These are phyloP conservation scores for Musa beccarii DNA, from an alignment of 176 grass and related monocot species.

Conservation along the genomic window DNA sequence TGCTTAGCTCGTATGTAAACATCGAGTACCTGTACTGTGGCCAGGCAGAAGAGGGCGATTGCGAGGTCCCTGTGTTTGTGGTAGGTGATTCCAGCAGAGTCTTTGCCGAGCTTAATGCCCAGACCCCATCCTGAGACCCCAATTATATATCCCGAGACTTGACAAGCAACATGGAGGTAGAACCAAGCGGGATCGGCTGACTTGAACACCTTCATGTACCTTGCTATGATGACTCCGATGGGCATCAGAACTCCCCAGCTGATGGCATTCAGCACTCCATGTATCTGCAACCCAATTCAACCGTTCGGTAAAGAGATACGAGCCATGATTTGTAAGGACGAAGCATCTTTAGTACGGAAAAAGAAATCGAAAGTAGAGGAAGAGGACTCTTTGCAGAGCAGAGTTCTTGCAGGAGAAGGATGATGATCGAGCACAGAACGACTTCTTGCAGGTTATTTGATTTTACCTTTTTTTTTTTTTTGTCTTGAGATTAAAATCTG, in stretches of 20 bases:
- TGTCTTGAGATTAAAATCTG: no score
- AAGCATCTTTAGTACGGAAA: no score
- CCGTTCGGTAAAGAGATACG: neutral
- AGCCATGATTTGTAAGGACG: no score
- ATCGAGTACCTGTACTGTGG: conserved; percentile 3
- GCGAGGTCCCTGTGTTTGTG: conserved; percentile 12
- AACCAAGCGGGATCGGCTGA: conserved; percentile 16
- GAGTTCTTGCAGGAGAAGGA: no score
- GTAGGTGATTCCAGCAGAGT: neutral
- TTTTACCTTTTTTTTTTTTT: no score
- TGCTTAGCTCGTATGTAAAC: no score
- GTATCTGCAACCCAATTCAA: neutral
- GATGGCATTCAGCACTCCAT: conserved; percentile 14
- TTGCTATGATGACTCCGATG: conserved; percentile 7
- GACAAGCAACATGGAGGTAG: conserved; percentile 8
- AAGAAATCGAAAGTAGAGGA: no score
- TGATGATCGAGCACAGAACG: no score
- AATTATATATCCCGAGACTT: neutral
- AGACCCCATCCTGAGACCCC: conserved; percentile 9
- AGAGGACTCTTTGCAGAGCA: no score
- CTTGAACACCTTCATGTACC: conserved; percentile 14
- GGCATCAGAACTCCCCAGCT: conserved; percentile 20
- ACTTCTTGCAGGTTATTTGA: no score
- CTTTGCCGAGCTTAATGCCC: conserved; percentile 6
- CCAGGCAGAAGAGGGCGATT: conserved; percentile 9